phyloP scores from a whole-genome alignment of 1,284 basidiomycete genomes.

The Marasmius sp. region DNA sequence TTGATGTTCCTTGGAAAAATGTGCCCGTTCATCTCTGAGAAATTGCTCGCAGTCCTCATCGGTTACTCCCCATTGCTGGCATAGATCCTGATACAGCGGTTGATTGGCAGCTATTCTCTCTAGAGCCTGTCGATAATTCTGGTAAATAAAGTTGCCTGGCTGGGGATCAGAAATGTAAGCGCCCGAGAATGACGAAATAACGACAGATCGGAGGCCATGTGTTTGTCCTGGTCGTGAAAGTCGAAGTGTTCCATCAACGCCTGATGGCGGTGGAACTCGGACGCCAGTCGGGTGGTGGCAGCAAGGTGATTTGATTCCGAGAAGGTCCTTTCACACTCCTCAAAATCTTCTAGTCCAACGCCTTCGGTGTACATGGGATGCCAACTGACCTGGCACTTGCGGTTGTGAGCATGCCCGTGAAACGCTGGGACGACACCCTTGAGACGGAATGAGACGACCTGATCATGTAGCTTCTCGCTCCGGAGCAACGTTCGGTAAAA shows the following conservation, averaged over 20 bases:
- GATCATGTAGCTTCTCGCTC: constrained; percentile 17
- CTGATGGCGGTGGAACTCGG: constrained; percentile 25
- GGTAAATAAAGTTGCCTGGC: not conserved
- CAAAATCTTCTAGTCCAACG: constrained; percentile 34
- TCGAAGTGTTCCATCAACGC: constrained; percentile 21
- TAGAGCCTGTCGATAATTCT: constrained; percentile 23
- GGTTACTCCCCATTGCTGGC: not conserved
- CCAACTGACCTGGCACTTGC: constrained; percentile 27
- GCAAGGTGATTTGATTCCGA: constrained; percentile 29
- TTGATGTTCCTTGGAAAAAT: constrained; percentile 14
- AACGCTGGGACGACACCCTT: constrained; percentile 24
- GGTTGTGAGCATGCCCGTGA: constrained; percentile 32
- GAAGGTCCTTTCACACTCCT: constrained; percentile 31
- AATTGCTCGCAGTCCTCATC: constrained; percentile 21
- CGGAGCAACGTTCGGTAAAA: not conserved
- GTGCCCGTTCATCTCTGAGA: constrained; percentile 17
- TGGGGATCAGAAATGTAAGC: not conserved
- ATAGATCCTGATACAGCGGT: not conserved
- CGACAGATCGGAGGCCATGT: constrained; percentile 12
- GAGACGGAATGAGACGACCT: constrained; percentile 19
- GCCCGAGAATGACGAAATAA: not conserved
- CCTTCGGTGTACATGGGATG: constrained; percentile 30
- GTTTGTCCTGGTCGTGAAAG: constrained; percentile 19
- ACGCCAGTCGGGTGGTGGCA: constrained; percentile 18
- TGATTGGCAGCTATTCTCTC: constrained; percentile 15